These are phyloP conservation scores for Nicotiana otophora DNA, from an alignment of 257 asterid species.

Conservation along the genomic window DNA sequence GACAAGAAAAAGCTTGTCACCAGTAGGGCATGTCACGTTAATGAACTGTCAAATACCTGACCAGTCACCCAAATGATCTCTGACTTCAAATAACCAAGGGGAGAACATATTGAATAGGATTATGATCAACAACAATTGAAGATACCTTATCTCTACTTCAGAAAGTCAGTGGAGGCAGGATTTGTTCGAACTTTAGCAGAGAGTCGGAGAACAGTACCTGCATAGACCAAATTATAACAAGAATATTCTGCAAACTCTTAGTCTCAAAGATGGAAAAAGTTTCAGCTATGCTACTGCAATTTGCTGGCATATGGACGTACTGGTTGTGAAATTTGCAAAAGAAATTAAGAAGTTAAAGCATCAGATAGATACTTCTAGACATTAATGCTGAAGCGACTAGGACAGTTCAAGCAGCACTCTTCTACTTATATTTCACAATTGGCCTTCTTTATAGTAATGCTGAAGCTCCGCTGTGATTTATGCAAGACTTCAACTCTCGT, in stretches of 20 bases:
- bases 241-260: background rate
- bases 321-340: background rate
- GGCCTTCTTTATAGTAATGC: background rate
- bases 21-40: background rate
- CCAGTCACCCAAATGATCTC: background rate
- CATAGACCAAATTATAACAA: background rate
- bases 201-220: background rate
- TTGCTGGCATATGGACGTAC: background rate
- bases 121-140: background rate
- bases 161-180: background rate
- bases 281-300: background rate
- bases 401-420: background rate
- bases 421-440: background rate
- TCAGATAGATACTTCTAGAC: background rate
- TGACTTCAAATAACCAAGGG: background rate
- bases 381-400: background rate
- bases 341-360: background rate
- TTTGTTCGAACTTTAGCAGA: background rate
- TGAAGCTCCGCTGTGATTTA: background rate
- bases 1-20: background rate
- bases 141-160: conserved; percentile 4
- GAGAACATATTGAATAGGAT: background rate
- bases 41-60: background rate
- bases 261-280: background rate
- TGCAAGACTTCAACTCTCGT: background rate